phyloP scores from a whole-genome alignment of 768 basidiomycete species.

The Suillus discolor region DNA sequence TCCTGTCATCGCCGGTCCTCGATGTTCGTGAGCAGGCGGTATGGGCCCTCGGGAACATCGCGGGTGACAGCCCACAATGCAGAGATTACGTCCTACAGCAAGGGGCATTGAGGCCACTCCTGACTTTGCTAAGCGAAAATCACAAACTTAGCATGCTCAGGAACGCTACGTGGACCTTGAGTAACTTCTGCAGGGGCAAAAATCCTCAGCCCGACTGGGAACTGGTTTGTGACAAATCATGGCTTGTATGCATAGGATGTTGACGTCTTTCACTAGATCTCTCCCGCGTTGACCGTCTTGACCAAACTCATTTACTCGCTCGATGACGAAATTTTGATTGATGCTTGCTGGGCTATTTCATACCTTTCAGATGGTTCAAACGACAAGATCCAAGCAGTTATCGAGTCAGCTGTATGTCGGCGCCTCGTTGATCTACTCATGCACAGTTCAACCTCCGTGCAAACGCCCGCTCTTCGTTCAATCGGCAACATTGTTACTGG shows the following conservation, averaged over 20 bases:
- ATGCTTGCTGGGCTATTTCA: constrained; percentile 99
- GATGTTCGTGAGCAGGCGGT: constrained; percentile 99
- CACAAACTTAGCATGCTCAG: constrained; percentile 99
- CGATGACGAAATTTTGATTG: constrained; percentile 98
- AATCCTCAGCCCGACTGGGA: constrained; percentile 98
- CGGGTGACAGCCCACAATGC: constrained; percentile 97
- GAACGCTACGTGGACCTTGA: constrained; percentile 99
- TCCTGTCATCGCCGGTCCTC: constrained; percentile 89
- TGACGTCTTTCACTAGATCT: constrained; percentile 64
- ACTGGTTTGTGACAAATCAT: constrained; percentile 56
- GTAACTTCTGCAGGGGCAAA: constrained; percentile 99
- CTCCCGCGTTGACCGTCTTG: constrained; percentile 93
- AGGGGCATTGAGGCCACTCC: constrained; percentile 90
- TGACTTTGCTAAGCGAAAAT: constrained; percentile 89
- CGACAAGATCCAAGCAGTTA: constrained; percentile 99
- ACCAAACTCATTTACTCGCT: constrained; percentile 98
- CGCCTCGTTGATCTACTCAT: constrained; percentile 96
- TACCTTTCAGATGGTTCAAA: constrained; percentile 99
- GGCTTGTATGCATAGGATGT: constrained; percentile 18
- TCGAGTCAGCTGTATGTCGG: constrained; percentile 97
- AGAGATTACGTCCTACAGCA: constrained; percentile 94
- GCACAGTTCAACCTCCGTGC: constrained; percentile 93
- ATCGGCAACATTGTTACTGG: constrained; percentile 99
- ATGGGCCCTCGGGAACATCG: constrained; percentile 99
- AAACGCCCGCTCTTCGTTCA: constrained; percentile 96